phyloP scores from a whole-genome alignment of 176 grass and related monocot species.

The Poa pratensis region DNA sequence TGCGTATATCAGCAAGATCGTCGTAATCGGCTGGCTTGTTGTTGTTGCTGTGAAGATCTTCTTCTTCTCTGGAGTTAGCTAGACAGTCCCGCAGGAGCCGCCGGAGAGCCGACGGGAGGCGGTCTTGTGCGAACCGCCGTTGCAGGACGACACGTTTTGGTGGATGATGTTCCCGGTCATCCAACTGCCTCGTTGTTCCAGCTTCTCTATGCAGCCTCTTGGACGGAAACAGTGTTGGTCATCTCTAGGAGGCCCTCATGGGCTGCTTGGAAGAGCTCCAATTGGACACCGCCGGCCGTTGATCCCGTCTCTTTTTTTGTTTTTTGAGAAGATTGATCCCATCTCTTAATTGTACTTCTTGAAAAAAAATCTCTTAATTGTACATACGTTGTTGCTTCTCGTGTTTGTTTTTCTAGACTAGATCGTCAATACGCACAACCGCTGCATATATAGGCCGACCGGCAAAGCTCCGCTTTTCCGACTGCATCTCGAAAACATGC shows the following conservation, averaged over 20 bases:
- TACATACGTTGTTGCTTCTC: too few relatives aligned
- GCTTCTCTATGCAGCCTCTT: constrained; percentile 62
- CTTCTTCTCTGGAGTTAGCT: constrained; percentile 42
- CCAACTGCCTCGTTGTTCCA: constrained; percentile 41
- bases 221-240: constrained; percentile 15
- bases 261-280: constrained; percentile 80
- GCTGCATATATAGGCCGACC: too few relatives aligned
- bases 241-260: constrained; percentile 47
- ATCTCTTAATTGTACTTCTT: too few relatives aligned
- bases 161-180: not conserved
- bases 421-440: too few relatives aligned
- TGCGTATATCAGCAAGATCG: constrained; percentile 70
- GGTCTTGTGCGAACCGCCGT: constrained; percentile 61
- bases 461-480: too few relatives aligned
- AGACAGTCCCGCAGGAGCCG: constrained; percentile 64
- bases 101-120: constrained; percentile 60
- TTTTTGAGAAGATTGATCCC: too few relatives aligned
- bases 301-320: too few relatives aligned
- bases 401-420: too few relatives aligned
- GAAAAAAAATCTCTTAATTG: too few relatives aligned
- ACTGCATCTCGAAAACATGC: too few relatives aligned
- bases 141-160: constrained; percentile 77
- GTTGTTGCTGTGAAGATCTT: constrained; percentile 25
- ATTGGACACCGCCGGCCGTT: not conserved
- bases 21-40: constrained; percentile 16